Evolutionary conservation across 2,329 filamentous ascomycete species (phyloP).

Genomic region (Metarhizium sp.): DNA sequence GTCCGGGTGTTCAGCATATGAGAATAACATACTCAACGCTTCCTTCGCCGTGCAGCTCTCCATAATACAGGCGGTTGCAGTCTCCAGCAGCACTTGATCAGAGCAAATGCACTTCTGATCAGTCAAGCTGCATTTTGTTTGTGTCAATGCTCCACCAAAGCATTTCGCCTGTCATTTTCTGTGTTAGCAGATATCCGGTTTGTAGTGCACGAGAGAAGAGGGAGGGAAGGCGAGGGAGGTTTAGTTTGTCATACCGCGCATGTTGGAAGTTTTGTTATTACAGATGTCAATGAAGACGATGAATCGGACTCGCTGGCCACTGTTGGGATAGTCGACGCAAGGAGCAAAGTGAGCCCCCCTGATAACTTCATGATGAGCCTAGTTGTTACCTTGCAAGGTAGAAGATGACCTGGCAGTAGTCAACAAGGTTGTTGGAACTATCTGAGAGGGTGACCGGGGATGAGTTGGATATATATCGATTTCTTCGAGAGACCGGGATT

Average conservation of each 20-base stretch:
- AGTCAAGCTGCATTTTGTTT: background rate
- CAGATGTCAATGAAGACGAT: background rate
- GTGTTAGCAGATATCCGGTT: background rate
- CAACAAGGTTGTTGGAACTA: background rate
- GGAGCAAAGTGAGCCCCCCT: background rate
- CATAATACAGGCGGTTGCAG: background rate
- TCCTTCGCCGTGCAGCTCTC: conserved; percentile 1
- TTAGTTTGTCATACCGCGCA: background rate
- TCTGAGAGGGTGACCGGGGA: background rate
- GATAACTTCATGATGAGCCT: conserved; percentile 1
- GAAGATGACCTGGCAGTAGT: background rate
- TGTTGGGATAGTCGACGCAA: background rate
- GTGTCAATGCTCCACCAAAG: background rate
- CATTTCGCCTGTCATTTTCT: background rate
- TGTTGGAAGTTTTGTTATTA: background rate
- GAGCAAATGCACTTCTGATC: conserved; percentile 1
- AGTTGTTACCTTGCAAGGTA: background rate
- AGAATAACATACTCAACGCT: background rate
- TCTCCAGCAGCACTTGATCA: background rate
- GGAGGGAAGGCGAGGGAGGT: background rate
- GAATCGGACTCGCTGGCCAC: background rate
- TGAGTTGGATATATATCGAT: background rate
- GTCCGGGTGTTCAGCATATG: background rate
- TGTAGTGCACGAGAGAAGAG: background rate
- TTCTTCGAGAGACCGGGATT: background rate